Conservation (phyloP, 202 grass and related monocot genomes). For the Setaria viridis region DNA sequence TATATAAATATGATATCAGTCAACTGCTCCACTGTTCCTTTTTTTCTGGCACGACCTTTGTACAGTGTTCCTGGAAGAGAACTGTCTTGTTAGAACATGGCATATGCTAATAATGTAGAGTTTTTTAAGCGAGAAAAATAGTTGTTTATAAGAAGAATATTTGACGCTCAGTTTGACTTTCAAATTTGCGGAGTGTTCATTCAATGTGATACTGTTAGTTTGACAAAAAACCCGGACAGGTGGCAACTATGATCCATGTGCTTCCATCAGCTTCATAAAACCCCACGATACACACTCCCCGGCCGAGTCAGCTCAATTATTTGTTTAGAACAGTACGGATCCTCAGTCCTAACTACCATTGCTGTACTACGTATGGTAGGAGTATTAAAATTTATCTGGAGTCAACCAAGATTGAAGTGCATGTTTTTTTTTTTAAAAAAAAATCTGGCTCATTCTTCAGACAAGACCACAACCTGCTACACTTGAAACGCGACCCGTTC, state of each 20-base stretch:
- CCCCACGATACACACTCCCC: not conserved
- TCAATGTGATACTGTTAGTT: not conserved
- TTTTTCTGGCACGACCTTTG: slow-evolving; percentile 1
- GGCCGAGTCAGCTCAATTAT: slow-evolving; percentile 20
- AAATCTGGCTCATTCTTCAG: not conserved
- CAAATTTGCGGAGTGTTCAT: not conserved
- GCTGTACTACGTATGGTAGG: slow-evolving; percentile 1
- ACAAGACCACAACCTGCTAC: not conserved
- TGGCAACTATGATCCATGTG: slow-evolving; percentile 43
- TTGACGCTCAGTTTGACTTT: slow-evolving; percentile 40
- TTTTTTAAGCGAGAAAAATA: not conserved
- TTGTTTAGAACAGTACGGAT: slow-evolving; percentile 1
- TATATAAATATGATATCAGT: slow-evolving; percentile 15
- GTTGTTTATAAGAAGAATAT: not conserved
- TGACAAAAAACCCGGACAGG: slow-evolving; percentile 44
- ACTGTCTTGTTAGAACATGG: slow-evolving; percentile 6
- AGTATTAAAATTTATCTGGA: not conserved
- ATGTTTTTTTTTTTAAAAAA: not conserved
- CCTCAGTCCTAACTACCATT: not conserved
- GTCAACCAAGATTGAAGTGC: not conserved
- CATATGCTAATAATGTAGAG: slow-evolving; percentile 27
- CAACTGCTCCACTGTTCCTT: slow-evolving; percentile 26
- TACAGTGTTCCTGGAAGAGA: not conserved
- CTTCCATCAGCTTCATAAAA: slow-evolving; percentile 24
- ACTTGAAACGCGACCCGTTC: not conserved